Evolutionary conservation across 176 grass and related monocot species (phyloP).

Genomic region (Hordeum vulgare): MorexV3_pseudomolecules_assembly NC_058524.1:3040696-3041195

Average conservation of each 20-base stretch:
- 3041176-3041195: not conserved
- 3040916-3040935: conserved; percentile 99
- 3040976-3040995: conserved; percentile 63
- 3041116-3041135: conserved; percentile 97
- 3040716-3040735: not conserved
- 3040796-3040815: conserved; percentile 97
- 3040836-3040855: conserved; percentile 94
- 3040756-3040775: not conserved
- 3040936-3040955: conserved; percentile 86
- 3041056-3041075: conserved; percentile 99
- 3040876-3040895: conserved; percentile 91
- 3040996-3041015: conserved; percentile 44
- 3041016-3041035: conserved; percentile 74
- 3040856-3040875: conserved; percentile 91
- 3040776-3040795: conserved; percentile 42
- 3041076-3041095: conserved; percentile 94
- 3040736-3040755: not conserved
- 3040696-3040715: not conserved
- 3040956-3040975: conserved; percentile 43
- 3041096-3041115: conserved; percentile 95
- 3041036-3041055: conserved; percentile 97
- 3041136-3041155: conserved; percentile 27
- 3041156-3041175: not conserved
- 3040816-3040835: conserved; percentile 97
- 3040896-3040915: conserved; percentile 93